Conservation (phyloP, 2,329 filamentous ascomycete species). For the Teratosphaeriaceae sp. region DNA sequence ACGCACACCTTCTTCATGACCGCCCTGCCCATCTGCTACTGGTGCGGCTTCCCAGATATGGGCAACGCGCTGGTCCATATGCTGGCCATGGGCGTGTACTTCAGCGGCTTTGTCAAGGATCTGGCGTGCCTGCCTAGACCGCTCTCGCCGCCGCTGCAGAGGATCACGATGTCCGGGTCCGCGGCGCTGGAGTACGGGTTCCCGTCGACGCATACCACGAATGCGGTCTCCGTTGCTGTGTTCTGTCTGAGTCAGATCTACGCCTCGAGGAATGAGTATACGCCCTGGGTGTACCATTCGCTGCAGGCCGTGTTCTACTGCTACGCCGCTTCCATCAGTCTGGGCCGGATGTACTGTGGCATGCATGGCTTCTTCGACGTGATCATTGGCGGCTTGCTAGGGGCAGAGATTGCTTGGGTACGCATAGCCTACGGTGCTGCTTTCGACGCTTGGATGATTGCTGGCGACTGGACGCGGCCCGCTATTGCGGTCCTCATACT, state of each 20-base stretch:
- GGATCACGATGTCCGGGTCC: constrained; percentile 96
- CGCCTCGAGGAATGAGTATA: constrained; percentile 55
- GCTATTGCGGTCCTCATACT: constrained; percentile 59
- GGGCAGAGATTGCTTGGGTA: constrained; percentile 54
- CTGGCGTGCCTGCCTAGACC: constrained; percentile 87
- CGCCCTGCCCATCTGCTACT: constrained; percentile 88
- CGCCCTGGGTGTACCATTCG: constrained; percentile 37
- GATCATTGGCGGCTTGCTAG: constrained; percentile 69
- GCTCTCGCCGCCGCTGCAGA: constrained; percentile 80
- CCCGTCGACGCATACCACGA: constrained; percentile 93
- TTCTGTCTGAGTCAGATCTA: constrained; percentile 70
- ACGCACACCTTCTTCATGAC: constrained; percentile 99
- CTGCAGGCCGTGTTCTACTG: constrained; percentile 59
- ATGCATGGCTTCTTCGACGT: constrained; percentile 99
- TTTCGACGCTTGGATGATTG: constrained; percentile 66
- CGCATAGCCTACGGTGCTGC: constrained; percentile 50
- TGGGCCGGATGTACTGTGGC: constrained; percentile 91
- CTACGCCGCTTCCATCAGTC: constrained; percentile 81
- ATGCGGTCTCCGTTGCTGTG: constrained; percentile 88
- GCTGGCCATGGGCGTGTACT: constrained; percentile 60
- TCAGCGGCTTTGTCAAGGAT: constrained; percentile 89
- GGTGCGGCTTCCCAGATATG: constrained; percentile 81
- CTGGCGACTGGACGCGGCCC: constrained; percentile 58
- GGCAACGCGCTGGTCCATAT: constrained; percentile 63
- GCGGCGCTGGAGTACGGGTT: constrained; percentile 95